Evolutionary conservation across 257 asterid genomes (phyloP), one percentile per base, ranked within the genome.

Genomic region (Solanum neorickii): DNA sequence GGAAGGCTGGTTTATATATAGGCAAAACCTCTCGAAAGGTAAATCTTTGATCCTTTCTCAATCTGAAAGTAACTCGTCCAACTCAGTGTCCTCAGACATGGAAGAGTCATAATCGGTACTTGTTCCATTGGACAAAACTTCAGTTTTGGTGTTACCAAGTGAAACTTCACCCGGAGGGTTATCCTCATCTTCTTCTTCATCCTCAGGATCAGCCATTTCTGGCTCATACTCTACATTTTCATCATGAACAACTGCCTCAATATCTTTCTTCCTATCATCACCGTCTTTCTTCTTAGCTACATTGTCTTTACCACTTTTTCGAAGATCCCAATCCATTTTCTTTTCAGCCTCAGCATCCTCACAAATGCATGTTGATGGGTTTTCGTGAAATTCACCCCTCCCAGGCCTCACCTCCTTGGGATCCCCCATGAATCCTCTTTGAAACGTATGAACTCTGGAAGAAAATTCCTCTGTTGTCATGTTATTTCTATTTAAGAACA

Each of bases 391-490:
- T 49, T 77, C 98, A 47, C 99, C 99, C 90, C 98, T 94, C 59
- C 99, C 99, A 0, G 98, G 93, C 89, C 97, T 93, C 88, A 93
- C 92, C 93, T 95, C 99, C 90, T 91, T 94, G n/a, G 99, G 99
- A 77, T 89, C 96, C 88, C 99, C 99, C 96, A 96, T 95, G 87
- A 96, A 97, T 84, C 98, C 98, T 83, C 90, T 94, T 89, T 96
- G 99, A 91, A 60, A 92, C 37, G 87, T 89, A 83, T 91, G 93
- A 37, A 91, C 93, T 65, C 82, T 90, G 5, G 96, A 89, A 29
- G 96, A 85, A 65, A 96, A 97, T 88, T 92, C 97, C 86, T 92
- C 97, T 92, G 94, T 95, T 25, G 98, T 94, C 94, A 91, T 92
- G 88, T 96, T 96, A 70, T 93, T 59, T 82, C 96, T 93, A 89